phyloP scores from a whole-genome alignment of 306 rosid genomes.

The Rosa rugosa region DNA sequence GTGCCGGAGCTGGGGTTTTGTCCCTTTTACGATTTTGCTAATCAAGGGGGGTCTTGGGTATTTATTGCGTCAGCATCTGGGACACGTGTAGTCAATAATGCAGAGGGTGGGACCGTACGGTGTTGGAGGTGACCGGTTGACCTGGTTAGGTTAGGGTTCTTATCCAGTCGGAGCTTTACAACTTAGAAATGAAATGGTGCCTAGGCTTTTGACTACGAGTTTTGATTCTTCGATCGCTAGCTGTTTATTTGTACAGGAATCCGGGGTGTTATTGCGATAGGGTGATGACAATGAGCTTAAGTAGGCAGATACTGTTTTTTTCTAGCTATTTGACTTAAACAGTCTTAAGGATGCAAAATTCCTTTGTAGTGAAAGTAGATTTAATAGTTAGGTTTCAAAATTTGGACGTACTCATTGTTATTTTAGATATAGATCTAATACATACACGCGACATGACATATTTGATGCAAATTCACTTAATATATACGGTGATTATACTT shows the following conservation, averaged over 20 bases:
- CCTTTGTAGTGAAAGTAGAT: neutral
- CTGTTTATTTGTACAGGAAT: neutral
- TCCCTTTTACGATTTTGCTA: conserved; percentile 10
- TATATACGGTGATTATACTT: no score
- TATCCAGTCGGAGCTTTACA: conserved; percentile 21
- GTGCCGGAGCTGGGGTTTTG: conserved; percentile 27
- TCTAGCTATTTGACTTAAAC: neutral
- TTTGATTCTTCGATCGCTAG: neutral
- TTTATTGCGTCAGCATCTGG: conserved; percentile 43
- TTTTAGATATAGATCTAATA: no score
- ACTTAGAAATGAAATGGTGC: neutral
- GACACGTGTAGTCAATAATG: conserved; percentile 69
- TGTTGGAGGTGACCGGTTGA: conserved; percentile 23
- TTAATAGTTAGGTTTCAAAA: neutral
- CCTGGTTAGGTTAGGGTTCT: conserved; percentile 18
- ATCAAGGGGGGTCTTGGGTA: neutral
- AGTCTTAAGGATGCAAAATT: neutral
- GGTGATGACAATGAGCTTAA: neutral
- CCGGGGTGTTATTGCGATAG: neutral
- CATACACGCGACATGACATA: no score
- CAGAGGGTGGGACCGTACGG: conserved; percentile 24
- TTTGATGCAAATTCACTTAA: no score
- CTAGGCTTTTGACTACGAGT: conserved; percentile 1
- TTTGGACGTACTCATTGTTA: no score
- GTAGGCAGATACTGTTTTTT: neutral